Base-by-base conservation (phyloP, 2,329 filamentous ascomycete genomes). In the Sporothrix curviconia region DNA sequence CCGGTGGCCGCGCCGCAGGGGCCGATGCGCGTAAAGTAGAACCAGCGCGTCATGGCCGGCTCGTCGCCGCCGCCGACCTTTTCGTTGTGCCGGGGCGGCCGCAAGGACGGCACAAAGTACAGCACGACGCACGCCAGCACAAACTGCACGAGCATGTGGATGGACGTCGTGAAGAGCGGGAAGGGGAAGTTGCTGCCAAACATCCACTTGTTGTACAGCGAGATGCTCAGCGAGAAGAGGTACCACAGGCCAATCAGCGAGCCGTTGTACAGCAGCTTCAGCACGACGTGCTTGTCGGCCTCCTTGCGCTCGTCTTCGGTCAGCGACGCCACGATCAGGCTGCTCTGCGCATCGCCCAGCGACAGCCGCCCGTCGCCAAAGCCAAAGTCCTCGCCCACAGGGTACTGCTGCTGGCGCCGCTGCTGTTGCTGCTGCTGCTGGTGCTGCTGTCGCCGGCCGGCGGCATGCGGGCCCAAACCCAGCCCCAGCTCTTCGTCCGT, bases 191-290 rank as follows among this genome's bases (percentile, higher is more conserved):
- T 87, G 61, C 86, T 81, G 67, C 89, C 89, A 74, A 99, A 97
- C 92, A 99, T 97, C 94, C 94, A 97, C 76, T 96, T 97, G 80
- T 99, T 99, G 78, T 97, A 99, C 66, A 96, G 80, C 61, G 91
- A 95, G 69, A 96, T 96, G 51, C 89, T 90, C 63, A 97, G 81
- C 17, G 92, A 96, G 72, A 97, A 97, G 39, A 91, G 75, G 62
- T 84, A 94, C 92, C 94, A 99, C 62, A 95, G 72, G 24, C 82
- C 80, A 63, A 97, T 96, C 63, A 99, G 75, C n/a, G 80, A 67
- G n/a, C 78, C 81, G 70, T 97, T 96, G 67, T 92, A 75, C 58
- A 86, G 69, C 56, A 92, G 75, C 58, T 78, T 84, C 69, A 77
- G 85, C 50, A 90, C 61, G 39, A 97, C 82, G 65, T 80, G 85